phyloP scores from a whole-genome alignment of 129 eudicot genomes.

The Flaveria robusta region DNA sequence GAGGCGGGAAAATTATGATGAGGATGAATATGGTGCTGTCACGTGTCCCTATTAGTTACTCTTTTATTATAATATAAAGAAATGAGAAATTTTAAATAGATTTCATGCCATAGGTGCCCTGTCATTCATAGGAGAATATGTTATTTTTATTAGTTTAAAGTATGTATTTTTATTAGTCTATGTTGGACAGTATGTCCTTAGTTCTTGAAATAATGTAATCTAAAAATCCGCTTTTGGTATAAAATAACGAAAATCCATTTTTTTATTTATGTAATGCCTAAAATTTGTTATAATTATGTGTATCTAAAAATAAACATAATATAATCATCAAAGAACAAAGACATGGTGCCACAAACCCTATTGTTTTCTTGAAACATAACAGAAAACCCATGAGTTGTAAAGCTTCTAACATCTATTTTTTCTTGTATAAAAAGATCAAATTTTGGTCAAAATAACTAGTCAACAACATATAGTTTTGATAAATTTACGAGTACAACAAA shows the following conservation, averaged over 20 bases:
- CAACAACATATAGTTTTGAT: background rate
- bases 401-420: slow-evolving; percentile 13
- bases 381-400: background rate
- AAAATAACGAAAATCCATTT: background rate
- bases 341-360: slow-evolving; percentile 6
- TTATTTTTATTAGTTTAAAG: background rate
- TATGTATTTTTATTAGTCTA: background rate
- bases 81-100: too few species aligned
- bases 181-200: background rate
- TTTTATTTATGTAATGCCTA: background rate
- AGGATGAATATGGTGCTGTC: too few species aligned
- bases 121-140: too few species aligned
- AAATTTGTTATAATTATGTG: background rate
- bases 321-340: background rate
- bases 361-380: background rate
- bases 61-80: too few species aligned
- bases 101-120: too few species aligned
- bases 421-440: slow-evolving; percentile 15
- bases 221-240: background rate
- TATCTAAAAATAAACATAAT: background rate
- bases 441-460: background rate
- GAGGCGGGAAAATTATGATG: too few species aligned
- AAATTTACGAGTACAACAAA: background rate
- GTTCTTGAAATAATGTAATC: background rate
- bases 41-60: too few species aligned